These are phyloP conservation scores for Ceratocystis lukuohia DNA, from an alignment of 2,329 filamentous ascomycete species.

Conservation along the genomic window DNA sequence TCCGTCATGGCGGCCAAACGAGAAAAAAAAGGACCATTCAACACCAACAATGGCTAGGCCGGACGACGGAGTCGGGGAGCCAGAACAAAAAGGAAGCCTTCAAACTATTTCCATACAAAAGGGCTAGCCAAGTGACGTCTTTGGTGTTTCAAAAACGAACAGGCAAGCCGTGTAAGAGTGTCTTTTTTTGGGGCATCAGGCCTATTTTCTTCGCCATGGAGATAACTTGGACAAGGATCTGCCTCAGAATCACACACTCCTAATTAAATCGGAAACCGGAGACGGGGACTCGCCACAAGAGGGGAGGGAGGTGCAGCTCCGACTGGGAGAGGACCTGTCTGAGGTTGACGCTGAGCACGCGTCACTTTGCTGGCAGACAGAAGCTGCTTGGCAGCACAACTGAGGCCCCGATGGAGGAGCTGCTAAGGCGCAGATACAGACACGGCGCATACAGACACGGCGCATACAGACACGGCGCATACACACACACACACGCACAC, in stretches of 20 bases:
- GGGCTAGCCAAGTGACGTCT: not conserved
- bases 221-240: not conserved
- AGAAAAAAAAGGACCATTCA: not conserved
- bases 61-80: not conserved
- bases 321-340: not conserved
- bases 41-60: slow-evolving; percentile 2
- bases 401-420: too few species aligned
- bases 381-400: too few species aligned
- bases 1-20: not conserved
- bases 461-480: too few species aligned
- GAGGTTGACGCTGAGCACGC: not conserved
- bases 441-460: too few species aligned
- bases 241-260: slow-evolving; percentile 3
- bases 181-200: not conserved
- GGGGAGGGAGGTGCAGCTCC: not conserved
- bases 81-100: not conserved
- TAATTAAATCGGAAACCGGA: slow-evolving; percentile 7
- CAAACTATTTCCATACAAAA: slow-evolving; percentile 1
- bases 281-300: not conserved
- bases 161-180: not conserved
- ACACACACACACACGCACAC: too few species aligned
- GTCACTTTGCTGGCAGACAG: too few species aligned
- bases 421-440: too few species aligned
- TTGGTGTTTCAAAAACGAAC: slow-evolving; percentile 8
- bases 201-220: not conserved